Conservation (phyloP, 164 flowering plant genomes). For the Chloranthus sessilifolius region DNA sequence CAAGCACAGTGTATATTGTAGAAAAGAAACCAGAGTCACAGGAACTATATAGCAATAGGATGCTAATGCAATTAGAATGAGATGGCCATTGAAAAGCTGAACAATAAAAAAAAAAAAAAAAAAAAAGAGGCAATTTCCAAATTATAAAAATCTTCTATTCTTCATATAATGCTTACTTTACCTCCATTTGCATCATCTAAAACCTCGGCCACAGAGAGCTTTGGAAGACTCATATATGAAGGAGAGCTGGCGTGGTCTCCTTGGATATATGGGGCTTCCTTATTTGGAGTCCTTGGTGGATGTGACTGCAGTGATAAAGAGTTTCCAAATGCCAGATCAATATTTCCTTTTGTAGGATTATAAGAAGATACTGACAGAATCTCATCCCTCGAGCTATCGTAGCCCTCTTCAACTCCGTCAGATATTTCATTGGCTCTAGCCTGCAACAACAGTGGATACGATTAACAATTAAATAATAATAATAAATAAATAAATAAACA, state of each 20-base stretch:
- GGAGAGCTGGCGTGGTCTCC: slow-evolving; percentile 55
- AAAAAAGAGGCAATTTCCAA: too few species aligned
- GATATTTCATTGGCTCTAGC: slow-evolving; percentile 65
- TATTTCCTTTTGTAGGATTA: slow-evolving; percentile 57
- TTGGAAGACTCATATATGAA: slow-evolving; percentile 50
- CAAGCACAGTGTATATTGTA: too few species aligned
- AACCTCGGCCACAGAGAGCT: slow-evolving; percentile 63
- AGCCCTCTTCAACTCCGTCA: slow-evolving; percentile 85
- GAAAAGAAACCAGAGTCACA: too few species aligned
- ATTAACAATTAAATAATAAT: background rate
- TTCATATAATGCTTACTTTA: slow-evolving; percentile 21
- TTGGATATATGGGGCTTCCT: slow-evolving; percentile 42
- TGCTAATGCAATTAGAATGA: too few species aligned
- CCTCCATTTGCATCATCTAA: slow-evolving; percentile 58
- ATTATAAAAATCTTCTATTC: background rate
- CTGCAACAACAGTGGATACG: slow-evolving; percentile 26
- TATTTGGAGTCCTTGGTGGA: slow-evolving; percentile 46
- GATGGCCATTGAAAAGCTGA: too few species aligned
- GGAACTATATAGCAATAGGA: too few species aligned
- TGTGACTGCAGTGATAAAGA: slow-evolving; percentile 73
- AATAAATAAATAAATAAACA: too few species aligned
- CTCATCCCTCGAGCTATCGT: slow-evolving; percentile 91
- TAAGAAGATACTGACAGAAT: slow-evolving; percentile 83
- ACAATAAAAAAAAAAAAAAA: too few species aligned
- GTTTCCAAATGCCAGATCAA: slow-evolving; percentile 59